Evolutionary conservation across 768 basidiomycete genomes (phyloP), one percentile per base, ranked within the genome.

Genomic region (Mycena sanguinolenta): DNA sequence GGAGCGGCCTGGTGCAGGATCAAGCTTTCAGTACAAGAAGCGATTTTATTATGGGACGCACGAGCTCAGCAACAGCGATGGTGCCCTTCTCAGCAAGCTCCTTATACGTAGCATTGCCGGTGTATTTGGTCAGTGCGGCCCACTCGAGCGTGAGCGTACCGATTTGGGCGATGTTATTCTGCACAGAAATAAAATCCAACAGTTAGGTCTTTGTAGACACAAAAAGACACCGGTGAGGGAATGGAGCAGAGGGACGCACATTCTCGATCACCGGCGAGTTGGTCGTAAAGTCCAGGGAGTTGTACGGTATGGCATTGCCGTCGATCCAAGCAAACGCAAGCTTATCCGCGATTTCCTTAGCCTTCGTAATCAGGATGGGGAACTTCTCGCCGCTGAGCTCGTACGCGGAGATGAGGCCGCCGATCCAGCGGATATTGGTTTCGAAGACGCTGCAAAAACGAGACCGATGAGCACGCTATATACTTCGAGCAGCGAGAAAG

Each of bases 341-440:
- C 74, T 91, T 90, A 77, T 92, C 87, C 1, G 87, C 88, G 27
- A 92, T 81, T 73, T 91, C 77, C 77, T 88, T 84, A 0, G 92
- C 91, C 74, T 93, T 91, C 39, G 86, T 74, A 3, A 94, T 77
- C 4, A 94, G 82, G 2, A 80, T 77, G 0, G 84, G 83, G 68
- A 86, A 82, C 57, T 88, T 71, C 63, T 84, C 66, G 9, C 86
- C 86, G 67, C 89, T 92, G 61, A 94, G 87, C 71, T 94, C 91
- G 70, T 89, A 94, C 5, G 92, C 87, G 63, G 88, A 90, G 49
- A 94, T 75, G 14, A 92, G 80, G 2, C 91, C 91, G 9, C 87
- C 93, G 3, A 94, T 74, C 59, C 89, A 91, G 52, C 93, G 91
- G 73, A 94, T 94, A 0, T 90, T 92, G 1, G 91, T 91, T 79